Evolutionary conservation across 1,284 basidiomycete species (phyloP).

Genomic region (Omphalotus olearius): DNA sequence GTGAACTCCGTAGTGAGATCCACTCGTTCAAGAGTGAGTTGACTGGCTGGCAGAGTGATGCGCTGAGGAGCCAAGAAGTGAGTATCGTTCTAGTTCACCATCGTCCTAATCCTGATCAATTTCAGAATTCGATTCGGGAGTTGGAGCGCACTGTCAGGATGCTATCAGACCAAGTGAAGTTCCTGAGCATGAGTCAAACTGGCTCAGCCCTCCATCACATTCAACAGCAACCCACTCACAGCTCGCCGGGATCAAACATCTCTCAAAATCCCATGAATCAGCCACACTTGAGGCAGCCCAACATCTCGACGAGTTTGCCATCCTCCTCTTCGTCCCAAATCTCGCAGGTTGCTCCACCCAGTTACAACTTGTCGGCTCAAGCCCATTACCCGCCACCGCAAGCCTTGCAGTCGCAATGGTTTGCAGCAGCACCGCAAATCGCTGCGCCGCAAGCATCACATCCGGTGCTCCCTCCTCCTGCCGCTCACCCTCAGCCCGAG

Average conservation of each 20-base stretch:
- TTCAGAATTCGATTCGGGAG: constrained; percentile 66
- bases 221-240: constrained; percentile 42
- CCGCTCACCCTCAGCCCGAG: constrained; percentile 37
- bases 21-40: constrained; percentile 71
- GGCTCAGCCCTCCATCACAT: constrained; percentile 34
- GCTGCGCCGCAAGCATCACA: constrained; percentile 75
- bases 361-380: constrained; percentile 20
- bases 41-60: constrained; percentile 72
- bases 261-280: constrained; percentile 25
- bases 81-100: constrained; percentile 15
- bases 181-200: constrained; percentile 54
- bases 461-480: constrained; percentile 66
- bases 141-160: constrained; percentile 70
- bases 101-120: constrained; percentile 7
- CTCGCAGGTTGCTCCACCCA: constrained; percentile 15
- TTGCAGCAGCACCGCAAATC: constrained; percentile 39
- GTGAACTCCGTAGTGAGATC: constrained; percentile 72
- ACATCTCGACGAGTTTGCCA: constrained; percentile 17
- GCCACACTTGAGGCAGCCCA: constrained; percentile 18
- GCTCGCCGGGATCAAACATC: constrained; percentile 35
- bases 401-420: constrained; percentile 50
- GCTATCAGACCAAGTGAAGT: constrained; percentile 76
- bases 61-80: constrained; percentile 73
- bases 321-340: constrained; percentile 16
- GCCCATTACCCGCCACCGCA: constrained; percentile 21